Percentiles rank a stretch among this genome's conserved stretches.
Conservation (phyloP, 2,329 filamentous ascomycete species). For the Raffaelea ambrosiae region DNA sequence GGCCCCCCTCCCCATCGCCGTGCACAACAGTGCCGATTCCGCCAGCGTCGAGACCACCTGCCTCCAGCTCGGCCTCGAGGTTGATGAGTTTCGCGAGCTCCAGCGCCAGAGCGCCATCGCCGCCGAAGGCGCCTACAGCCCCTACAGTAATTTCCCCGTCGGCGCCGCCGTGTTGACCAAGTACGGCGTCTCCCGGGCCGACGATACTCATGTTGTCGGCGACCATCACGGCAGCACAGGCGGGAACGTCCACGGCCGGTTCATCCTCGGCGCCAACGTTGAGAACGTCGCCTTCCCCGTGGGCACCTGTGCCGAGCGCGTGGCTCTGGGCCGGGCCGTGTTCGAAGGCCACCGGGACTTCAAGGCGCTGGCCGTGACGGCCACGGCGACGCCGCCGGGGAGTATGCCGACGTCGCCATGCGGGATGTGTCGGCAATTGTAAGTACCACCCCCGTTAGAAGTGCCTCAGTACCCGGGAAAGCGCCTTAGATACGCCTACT, state of each 20-base stretch:
- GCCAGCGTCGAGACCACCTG: conserved; percentile 22
- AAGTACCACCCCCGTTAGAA: too few species aligned
- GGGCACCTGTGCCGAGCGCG: conserved; percentile 89
- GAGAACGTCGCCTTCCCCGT: conserved; percentile 93
- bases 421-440: conserved; percentile 95
- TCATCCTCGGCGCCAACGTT: conserved; percentile 71
- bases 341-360: conserved; percentile 49
- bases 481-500: too few species aligned
- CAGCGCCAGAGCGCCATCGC: conserved; percentile 57
- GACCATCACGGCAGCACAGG: conserved; percentile 1
- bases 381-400: conserved; percentile 53
- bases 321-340: conserved; percentile 77
- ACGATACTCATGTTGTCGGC: too few species aligned
- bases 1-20: conserved; percentile 4
- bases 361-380: conserved; percentile 76
- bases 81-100: conserved; percentile 56
- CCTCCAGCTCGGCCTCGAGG: conserved; percentile 41
- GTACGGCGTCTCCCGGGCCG: conserved; percentile 13
- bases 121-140: conserved; percentile 78
- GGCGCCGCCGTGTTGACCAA: conserved; percentile 66
- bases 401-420: conserved; percentile 61
- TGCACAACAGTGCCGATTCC: conserved; percentile 16
- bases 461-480: too few species aligned
- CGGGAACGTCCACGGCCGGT: conserved; percentile 7
- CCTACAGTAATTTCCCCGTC: conserved; percentile 87